Conservation (phyloP, 2,329 filamentous ascomycete species). For the Chrysoporthe austroafricana region DNA sequence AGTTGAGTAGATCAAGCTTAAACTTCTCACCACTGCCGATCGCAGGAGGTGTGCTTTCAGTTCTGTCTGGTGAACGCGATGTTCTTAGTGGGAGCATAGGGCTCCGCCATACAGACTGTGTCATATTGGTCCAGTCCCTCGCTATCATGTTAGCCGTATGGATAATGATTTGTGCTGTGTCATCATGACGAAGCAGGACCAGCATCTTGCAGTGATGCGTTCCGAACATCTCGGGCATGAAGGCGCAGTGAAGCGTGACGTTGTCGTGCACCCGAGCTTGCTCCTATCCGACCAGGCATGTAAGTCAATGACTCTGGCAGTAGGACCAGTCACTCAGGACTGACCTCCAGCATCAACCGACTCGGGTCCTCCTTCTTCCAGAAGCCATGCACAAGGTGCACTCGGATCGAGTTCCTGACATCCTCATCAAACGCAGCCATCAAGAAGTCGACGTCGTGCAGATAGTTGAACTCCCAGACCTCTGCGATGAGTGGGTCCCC, state of each 20-base stretch:
- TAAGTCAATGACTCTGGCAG: neutral
- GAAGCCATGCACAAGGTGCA: constrained; percentile 64
- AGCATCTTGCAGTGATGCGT: constrained; percentile 91
- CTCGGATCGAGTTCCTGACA: constrained; percentile 50
- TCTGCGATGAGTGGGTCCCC: constrained; percentile 74
- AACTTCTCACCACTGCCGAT: constrained; percentile 71
- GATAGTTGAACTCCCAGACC: constrained; percentile 72
- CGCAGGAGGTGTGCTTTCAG: constrained; percentile 22
- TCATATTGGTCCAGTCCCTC: constrained; percentile 87
- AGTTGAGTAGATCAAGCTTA: constrained; percentile 74
- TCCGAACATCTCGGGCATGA: constrained; percentile 82
- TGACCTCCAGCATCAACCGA: constrained; percentile 60
- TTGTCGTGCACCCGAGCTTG: constrained; percentile 66
- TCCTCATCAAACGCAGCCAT: constrained; percentile 58
- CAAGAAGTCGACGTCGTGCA: constrained; percentile 64
- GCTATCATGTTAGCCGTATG: constrained; percentile 92
- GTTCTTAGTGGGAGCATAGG: constrained; percentile 64
- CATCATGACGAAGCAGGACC: constrained; percentile 77
- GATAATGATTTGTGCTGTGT: constrained; percentile 77
- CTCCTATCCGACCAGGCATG: constrained; percentile 48
- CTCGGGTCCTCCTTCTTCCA: constrained; percentile 70
- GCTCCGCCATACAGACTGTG: constrained; percentile 80
- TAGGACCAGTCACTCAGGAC: constrained; percentile 26
- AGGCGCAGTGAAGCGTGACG: constrained; percentile 72
- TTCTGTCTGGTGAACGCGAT: neutral